Conservation (phyloP, 1,284 basidiomycete species). For the Hemileia vastatrix region DNA sequence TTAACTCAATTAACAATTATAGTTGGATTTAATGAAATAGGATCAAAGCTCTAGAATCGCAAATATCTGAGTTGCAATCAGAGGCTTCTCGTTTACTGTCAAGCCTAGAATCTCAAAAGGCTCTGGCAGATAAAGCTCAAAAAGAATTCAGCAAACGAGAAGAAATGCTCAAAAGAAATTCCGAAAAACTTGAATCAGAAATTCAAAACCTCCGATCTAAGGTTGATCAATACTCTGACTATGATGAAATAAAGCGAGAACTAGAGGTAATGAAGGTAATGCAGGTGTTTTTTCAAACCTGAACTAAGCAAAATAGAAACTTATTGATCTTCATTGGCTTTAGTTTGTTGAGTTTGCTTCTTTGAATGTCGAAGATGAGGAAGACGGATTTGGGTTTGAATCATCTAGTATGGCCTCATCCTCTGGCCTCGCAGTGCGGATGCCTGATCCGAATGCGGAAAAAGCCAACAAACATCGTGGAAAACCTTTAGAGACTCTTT, state of each 20-base stretch:
- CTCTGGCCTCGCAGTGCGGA: conserved; percentile 19
- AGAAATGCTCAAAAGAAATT: conserved; percentile 57
- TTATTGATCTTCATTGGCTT: neutral
- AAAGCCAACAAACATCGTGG: conserved; percentile 64
- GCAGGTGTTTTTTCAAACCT: conserved; percentile 21
- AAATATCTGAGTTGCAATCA: conserved; percentile 60
- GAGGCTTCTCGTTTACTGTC: conserved; percentile 62
- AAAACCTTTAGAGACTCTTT: conserved; percentile 75
- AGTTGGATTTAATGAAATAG: conserved; percentile 45
- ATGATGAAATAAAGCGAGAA: conserved; percentile 91
- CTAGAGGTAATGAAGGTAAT: conserved; percentile 88
- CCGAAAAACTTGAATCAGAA: conserved; percentile 47
- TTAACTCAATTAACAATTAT: neutral
- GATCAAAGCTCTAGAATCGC: conserved; percentile 60
- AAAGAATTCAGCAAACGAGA: conserved; percentile 51
- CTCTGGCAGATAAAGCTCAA: conserved; percentile 52
- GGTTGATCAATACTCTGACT: conserved; percentile 66
- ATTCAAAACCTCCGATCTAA: conserved; percentile 58
- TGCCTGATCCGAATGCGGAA: conserved; percentile 76
- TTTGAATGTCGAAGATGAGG: conserved; percentile 55
- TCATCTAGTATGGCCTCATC: conserved; percentile 49
- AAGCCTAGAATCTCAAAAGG: conserved; percentile 62
- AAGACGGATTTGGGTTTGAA: conserved; percentile 48
- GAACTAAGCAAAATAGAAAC: neutral
- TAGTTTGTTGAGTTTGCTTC: conserved; percentile 27